Evolutionary conservation across 2,329 filamentous ascomycete species (phyloP).

Genomic region (Aspergillus sergii): DNA sequence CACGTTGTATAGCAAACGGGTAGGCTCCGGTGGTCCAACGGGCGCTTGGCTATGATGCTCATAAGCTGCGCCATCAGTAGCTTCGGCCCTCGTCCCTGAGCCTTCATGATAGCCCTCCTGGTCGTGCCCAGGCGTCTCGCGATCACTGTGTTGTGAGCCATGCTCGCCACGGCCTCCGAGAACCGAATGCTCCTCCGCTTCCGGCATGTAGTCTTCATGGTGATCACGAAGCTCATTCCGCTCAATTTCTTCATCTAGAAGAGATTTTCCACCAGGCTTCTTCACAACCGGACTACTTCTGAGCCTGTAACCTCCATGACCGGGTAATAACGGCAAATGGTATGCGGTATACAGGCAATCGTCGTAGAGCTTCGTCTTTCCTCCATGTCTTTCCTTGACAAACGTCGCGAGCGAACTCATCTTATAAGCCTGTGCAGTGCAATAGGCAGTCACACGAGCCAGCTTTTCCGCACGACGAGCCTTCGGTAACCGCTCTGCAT

Average conservation of each 20-base stretch:
- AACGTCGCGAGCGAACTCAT: constrained; percentile 87
- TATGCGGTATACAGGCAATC: constrained; percentile 97
- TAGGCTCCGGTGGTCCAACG: constrained; percentile 57
- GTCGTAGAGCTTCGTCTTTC: constrained; percentile 94
- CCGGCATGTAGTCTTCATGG: constrained; percentile 86
- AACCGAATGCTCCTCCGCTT: constrained; percentile 53
- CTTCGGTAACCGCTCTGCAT: constrained; percentile 91
- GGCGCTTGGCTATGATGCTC: constrained; percentile 47
- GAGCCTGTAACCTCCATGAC: constrained; percentile 82
- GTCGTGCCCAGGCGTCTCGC: constrained; percentile 10
- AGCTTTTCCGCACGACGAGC: constrained; percentile 83
- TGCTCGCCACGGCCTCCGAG: constrained; percentile 35
- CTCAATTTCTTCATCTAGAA: constrained; percentile 94
- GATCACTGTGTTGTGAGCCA: constrained; percentile 11
- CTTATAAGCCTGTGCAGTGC: constrained; percentile 91
- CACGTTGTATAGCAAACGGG: constrained; percentile 66
- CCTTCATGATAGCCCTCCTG: constrained; percentile 31
- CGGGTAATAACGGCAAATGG: constrained; percentile 83
- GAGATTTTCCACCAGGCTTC: constrained; percentile 87
- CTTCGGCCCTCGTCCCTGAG: constrained; percentile 15
- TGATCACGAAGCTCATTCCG: constrained; percentile 86
- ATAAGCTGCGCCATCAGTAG: constrained; percentile 18
- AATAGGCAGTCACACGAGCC: constrained; percentile 90
- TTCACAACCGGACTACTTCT: constrained; percentile 90
- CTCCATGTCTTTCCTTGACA: constrained; percentile 81